Base-by-base conservation (phyloP, 768 basidiomycete genomes). In the Tulasnella sp. region DNA sequence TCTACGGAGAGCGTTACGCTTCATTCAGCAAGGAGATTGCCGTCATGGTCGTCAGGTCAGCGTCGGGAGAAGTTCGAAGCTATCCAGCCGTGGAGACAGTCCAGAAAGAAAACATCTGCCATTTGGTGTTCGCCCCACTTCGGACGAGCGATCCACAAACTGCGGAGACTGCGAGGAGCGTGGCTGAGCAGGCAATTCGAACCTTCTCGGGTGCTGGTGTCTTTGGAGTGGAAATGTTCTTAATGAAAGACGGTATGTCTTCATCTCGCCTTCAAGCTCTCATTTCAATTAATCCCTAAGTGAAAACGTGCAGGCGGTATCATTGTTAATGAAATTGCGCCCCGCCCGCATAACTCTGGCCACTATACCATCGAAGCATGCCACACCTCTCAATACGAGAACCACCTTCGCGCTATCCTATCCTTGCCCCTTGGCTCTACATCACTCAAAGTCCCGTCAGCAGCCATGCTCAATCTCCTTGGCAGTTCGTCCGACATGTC, bases 301-400 rank as follows among this genome's bases (percentile, higher is more conserved):
- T 52, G 24, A 38, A 7, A n/a, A n/a, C 53, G 13, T 19, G 4
- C 64, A 94, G 92, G 87, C 11, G 70, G 76, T 0, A 78, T 97
- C 1, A 82, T 83, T 61, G 80, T 99, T 64, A 99, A 99, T 71
- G 96, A 99, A 74, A 95, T 99, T 62, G 96, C 96, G 0, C 96
- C 96, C 11, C 81, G 96, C 17, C 95, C 96, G 1, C 96, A 99
- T 70, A 99, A 98, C 73, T 97, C 94, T 8, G 96, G 95, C 0
- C 96, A 99, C 70, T 95, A 97, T 72, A 96, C 94, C 27, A 98
- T 98, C 68, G 96, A 98, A 73, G 93, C 95, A 0, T 98, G 93
- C 71, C 78, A 90, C 65, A 89, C 92, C 2, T 97, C 95, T 1
- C 96, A 98, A 73, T 99, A 89, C 73, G 91, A 92, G 71, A 96